Percentiles rank a stretch among this genome's conserved stretches.
These are phyloP conservation scores for Puccinia coronata DNA, from an alignment of 1,284 basidiomycete genomes.

Conservation along the genomic window DNA sequence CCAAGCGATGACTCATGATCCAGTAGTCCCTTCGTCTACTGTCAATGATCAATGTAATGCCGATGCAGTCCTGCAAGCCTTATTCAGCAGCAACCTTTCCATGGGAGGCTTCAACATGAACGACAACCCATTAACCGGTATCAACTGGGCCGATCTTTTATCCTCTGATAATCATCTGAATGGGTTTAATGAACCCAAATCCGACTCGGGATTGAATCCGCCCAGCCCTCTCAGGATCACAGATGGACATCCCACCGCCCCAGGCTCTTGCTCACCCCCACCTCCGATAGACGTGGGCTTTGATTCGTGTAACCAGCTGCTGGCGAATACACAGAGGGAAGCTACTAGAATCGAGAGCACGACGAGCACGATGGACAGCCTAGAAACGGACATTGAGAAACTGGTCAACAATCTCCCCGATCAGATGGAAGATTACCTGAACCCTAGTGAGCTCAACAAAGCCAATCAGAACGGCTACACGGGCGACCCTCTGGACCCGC, in stretches of 20 bases:
- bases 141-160: constrained; percentile 42
- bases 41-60: background rate
- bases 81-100: constrained; percentile 11
- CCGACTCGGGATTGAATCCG: background rate
- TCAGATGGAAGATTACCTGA: background rate
- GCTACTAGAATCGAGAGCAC: constrained; percentile 1
- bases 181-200: constrained; percentile 14
- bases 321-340: constrained; percentile 17
- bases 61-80: constrained; percentile 29
- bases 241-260: background rate
- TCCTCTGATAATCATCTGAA: background rate
- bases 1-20: background rate
- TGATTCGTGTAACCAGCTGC: background rate
- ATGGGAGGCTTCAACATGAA: constrained; percentile 12
- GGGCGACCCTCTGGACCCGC: background rate
- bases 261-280: background rate
- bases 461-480: background rate
- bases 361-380: constrained; percentile 12
- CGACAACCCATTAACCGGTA: constrained; percentile 9
- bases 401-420: constrained; percentile 37
- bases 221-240: constrained; percentile 41
- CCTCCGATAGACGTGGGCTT: background rate
- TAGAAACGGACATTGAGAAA: constrained; percentile 39
- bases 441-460: background rate
- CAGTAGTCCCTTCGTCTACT: background rate